Evolutionary conservation across 257 asterid species (phyloP), one percentile per base, ranked within the genome.

Genomic region (Nemophila menziesii): DNA sequence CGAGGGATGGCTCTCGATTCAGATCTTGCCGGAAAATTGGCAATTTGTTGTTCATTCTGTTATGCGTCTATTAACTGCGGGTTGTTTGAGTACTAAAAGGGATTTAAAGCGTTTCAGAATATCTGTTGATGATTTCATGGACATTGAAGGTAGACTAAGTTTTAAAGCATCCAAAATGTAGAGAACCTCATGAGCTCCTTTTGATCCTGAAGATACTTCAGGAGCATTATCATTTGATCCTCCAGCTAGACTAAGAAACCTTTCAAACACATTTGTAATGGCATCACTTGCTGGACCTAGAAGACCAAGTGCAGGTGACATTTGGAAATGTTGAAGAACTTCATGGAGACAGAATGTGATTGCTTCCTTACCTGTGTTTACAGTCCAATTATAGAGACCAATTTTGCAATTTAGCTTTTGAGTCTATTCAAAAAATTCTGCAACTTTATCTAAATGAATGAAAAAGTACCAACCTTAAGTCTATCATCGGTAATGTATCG

Each of bases 231-330:
- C 54, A 47, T 57, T 55, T 36, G 97, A 73, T 64, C 89, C 95
- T 56, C 89, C 92, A 19, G 90, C 92, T 38, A 84, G 89, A 19
- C 80, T 81, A 64, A 84, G 84, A 60, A 54, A 80, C 63, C 92
- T 71, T 57, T 80, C 86, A 51, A 84, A 76, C 36, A 70, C 66
- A 49, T 61, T 78, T 22, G 76, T 62, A 52, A 89, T 59, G 58
- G 77, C 62, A 54, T 89, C 98, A 59, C 96, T 84, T n/a, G 93
- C 92, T 51, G 86, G 76, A 43, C 74, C 67, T 39, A 64, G 60
- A 41, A 79, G 66, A 3, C 73, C 54, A 49, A 68, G 75, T 34
- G 38, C 10, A 0, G n/a, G n/a, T n/a, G n/a, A n/a, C n/a, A n/a
- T n/a, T n/a, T n/a, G n/a, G n/a, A n/a, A n/a, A n/a, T n/a, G n/a